Conservation (phyloP, 2,329 filamentous ascomycete genomes). For the Talaromyces sp. region DNA sequence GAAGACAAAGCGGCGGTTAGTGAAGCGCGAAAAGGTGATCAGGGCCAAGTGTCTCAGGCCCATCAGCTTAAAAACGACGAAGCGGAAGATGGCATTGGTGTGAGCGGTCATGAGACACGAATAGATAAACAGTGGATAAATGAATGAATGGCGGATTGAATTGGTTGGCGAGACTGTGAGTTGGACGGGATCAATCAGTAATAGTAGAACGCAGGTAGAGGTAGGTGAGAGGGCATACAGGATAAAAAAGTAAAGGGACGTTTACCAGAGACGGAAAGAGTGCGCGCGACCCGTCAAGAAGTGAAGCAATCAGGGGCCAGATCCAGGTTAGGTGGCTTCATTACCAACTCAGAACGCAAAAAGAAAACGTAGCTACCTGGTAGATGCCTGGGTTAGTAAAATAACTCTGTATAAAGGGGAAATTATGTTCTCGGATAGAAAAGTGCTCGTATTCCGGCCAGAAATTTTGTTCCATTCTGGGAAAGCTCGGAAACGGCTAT, state of each 20-base stretch:
- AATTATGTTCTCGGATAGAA: not conserved
- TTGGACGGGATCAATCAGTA: not conserved
- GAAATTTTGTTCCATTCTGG: not conserved
- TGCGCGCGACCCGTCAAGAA: not conserved
- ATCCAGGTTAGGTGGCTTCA: not conserved
- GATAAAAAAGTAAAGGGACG: not conserved
- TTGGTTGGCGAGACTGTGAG: not conserved
- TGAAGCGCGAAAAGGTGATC: not conserved
- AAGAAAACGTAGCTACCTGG: not conserved
- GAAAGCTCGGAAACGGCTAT: no score
- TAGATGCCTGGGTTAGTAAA: no score
- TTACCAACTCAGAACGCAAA: not conserved
- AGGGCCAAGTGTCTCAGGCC: not conserved
- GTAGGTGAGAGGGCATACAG: not conserved
- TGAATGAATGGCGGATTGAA: not conserved
- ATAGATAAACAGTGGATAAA: not conserved
- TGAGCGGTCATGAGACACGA: not conserved
- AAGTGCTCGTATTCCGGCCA: not conserved
- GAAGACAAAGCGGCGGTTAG: conserved; percentile 20
- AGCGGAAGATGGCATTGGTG: not conserved
- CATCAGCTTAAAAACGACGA: not conserved
- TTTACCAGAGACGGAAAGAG: not conserved
- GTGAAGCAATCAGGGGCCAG: not conserved
- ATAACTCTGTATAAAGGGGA: not conserved
- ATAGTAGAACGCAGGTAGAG: not conserved